These are phyloP conservation scores for Ensete glaucum DNA, from an alignment of 176 grass and related monocot genomes.

Conservation along the genomic window DNA sequence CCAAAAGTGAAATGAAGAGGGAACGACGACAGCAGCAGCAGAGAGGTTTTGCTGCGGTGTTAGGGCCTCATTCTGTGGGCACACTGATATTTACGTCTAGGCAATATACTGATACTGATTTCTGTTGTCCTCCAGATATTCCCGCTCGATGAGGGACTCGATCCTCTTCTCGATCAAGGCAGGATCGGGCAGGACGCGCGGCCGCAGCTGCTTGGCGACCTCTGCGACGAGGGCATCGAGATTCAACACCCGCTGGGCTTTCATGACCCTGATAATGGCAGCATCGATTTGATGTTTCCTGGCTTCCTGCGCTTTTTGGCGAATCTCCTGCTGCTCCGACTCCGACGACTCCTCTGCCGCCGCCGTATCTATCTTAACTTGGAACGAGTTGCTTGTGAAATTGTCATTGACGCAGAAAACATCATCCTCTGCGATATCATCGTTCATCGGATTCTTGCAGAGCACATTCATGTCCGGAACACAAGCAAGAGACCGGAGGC, in stretches of 20 bases:
- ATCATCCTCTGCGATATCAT: slow-evolving; percentile 93
- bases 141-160: slow-evolving; percentile 84
- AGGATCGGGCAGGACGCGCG: slow-evolving; percentile 80
- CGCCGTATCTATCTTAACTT: slow-evolving; percentile 93
- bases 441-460: slow-evolving; percentile 90
- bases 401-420: slow-evolving; percentile 89
- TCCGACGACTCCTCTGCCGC: slow-evolving; percentile 74
- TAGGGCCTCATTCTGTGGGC: no score
- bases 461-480: slow-evolving; percentile 95
- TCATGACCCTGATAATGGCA: slow-evolving; percentile 92
- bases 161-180: slow-evolving; percentile 94
- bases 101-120: slow-evolving; percentile 97
- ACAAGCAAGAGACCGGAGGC: slow-evolving; percentile 88
- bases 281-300: slow-evolving; percentile 94
- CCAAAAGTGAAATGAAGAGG: no score
- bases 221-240: slow-evolving; percentile 86
- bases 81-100: no score
- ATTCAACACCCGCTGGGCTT: slow-evolving; percentile 76
- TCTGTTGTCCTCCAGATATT: slow-evolving; percentile 83
- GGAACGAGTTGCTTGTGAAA: slow-evolving; percentile 90
- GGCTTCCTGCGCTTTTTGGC: slow-evolving; percentile 87
- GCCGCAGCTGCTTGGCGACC: slow-evolving; percentile 81
- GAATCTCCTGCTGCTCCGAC: slow-evolving; percentile 88
- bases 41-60: no score
- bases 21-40: no score